Base-by-base conservation (phyloP, 805 yeast species). In the Metschnikowia cubensis region DNA sequence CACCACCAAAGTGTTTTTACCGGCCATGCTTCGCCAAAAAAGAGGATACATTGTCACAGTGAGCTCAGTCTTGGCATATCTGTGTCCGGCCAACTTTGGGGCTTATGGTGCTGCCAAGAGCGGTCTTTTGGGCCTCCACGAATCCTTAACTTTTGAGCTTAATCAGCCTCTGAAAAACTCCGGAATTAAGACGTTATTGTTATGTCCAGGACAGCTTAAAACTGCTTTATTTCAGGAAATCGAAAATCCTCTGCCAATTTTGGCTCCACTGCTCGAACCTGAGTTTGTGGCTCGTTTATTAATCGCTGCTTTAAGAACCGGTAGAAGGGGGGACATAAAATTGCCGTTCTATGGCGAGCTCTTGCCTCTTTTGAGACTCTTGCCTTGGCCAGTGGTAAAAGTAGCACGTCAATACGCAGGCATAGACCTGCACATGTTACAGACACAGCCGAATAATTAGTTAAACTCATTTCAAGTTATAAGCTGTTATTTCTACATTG, bases 21-120 rank as follows among this genome's bases (percentile, higher is more conserved):
- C 96, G 0, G 80, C 69, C 37, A 88, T 92, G 92, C 54, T 87
- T 2, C 63, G 56, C 18, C 52, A 62, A 18, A 71, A 75, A 50
- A 70, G 92, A 41, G 97, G 97, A 0, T 87, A 83, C 62, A 75
- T 92, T 18, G 82, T 91, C 32, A 87, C 90, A 2, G 73, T 92
- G 36, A 89, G 95, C 0, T 89, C 96, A 0, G 90, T 88, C 0
- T 71, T 92, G 48, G 97, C 97, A 0, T 83, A 85, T 55, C 76
- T 87, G 74, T 78, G 94, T 0, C 97, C 97, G 0, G 91, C 96
- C 8, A 74, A 85, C 20, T 73, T 89, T 50, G 84, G 84, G 41
- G 87, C 87, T 0, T 92, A 92, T 62, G 96, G 96, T 0, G 96
- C 97, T 0, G 80, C 96, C 14, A 92, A 92, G 64, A 84, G 96